phyloP scores from a whole-genome alignment of 257 asterid species.

The Henckelia pumila region DNA sequence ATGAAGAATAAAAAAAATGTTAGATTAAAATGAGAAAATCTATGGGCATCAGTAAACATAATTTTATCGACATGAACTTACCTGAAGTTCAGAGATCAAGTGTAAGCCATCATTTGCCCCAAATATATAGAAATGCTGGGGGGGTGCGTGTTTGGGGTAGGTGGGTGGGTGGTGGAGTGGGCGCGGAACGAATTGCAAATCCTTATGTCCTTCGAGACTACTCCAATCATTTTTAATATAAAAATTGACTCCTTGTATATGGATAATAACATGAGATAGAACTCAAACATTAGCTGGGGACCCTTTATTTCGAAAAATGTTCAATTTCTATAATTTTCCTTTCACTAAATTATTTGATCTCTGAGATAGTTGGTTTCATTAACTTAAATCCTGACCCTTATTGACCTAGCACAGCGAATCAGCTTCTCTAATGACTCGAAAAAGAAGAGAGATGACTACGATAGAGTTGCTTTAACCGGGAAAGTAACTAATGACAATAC shows the following conservation, averaged over 20 bases:
- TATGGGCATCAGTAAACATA: constrained; percentile 64
- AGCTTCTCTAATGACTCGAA: background rate
- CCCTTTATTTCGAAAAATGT: background rate
- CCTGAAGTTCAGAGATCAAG: constrained; percentile 97
- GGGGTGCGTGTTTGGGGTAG: no score
- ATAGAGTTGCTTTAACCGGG: background rate
- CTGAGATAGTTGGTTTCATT: background rate
- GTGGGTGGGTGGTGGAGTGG: no score
- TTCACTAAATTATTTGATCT: background rate
- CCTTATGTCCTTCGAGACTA: background rate
- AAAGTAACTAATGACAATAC: constrained; percentile 15
- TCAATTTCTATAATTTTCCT: no score
- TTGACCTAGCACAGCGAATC: background rate
- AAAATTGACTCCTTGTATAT: no score
- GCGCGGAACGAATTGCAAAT: constrained; percentile 18
- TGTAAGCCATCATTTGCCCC: constrained; percentile 86
- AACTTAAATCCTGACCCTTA: background rate
- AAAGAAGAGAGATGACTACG: background rate
- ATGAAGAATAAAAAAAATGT: constrained; percentile 1
- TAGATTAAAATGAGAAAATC: constrained; percentile 28
- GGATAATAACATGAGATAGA: background rate
- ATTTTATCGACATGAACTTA: constrained; percentile 64
- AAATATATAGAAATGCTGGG: constrained; percentile 12
- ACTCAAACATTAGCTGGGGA: background rate
- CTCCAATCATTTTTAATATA: background rate